Conservation (phyloP, 139 green algal genomes). For the Nannochloris sp. region DNA sequence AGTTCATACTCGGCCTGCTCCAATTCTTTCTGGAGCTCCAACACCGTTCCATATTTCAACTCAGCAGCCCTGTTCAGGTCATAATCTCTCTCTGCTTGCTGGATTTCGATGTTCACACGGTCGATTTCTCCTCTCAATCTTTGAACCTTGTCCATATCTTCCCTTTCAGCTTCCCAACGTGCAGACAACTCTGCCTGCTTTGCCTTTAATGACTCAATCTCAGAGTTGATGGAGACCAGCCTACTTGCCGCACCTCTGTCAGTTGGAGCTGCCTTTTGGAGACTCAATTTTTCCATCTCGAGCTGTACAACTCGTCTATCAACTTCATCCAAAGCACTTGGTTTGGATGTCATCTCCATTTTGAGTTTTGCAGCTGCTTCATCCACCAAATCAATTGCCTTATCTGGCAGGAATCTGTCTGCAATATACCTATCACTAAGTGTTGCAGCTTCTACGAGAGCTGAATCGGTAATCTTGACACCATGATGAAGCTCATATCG, state of each 20-base stretch:
- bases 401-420: conserved; percentile 87
- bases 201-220: conserved; percentile 68
- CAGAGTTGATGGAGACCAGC: conserved; percentile 62
- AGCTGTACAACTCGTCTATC: conserved; percentile 70
- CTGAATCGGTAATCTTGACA: conserved; percentile 88
- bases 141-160: conserved; percentile 67
- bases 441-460: conserved; percentile 90
- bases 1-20: conserved; percentile 57
- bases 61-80: conserved; percentile 90
- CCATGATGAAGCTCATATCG: conserved; percentile 97
- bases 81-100: conserved; percentile 85
- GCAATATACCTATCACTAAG: conserved; percentile 92
- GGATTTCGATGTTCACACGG: conserved; percentile 74
- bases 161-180: conserved; percentile 68
- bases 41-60: conserved; percentile 96
- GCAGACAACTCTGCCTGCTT: conserved; percentile 64
- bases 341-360: conserved; percentile 99
- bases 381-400: conserved; percentile 94
- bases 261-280: conserved; percentile 57
- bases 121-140: conserved; percentile 91
- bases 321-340: conserved; percentile 87
- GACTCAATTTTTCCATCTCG: conserved; percentile 89
- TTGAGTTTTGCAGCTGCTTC: conserved; percentile 95
- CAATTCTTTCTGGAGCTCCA: conserved; percentile 80
- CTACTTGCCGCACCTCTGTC: conserved; percentile 57